Evolutionary conservation across 1,139 yeast species (phyloP), one percentile per base, ranked within the genome.

Genomic region (Lodderomyces beijingensis): DNA sequence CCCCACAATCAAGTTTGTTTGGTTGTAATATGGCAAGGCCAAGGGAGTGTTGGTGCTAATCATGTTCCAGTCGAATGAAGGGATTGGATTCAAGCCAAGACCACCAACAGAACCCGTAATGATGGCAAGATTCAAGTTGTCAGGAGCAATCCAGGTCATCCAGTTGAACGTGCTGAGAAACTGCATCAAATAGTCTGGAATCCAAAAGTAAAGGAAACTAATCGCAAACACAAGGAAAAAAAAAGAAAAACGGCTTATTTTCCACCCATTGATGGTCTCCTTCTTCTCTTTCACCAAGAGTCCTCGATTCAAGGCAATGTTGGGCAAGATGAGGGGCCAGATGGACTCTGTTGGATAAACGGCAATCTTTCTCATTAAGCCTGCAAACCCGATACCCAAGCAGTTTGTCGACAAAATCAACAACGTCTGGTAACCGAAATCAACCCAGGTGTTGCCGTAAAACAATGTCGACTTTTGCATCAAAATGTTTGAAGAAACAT

Each of bases 371-470:
- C 84, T 65, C 53, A 76, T 54, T 16, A 79, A 46, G 38, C 86
- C 84, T 23, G 84, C 80, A 46, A 77, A 65, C 2, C 82, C 81
- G 42, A 77, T 70, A 19, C 87, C 87, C 47, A 79, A 50, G 41
- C 69, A 70, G 47, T 78, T 80, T 4, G 81, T 69, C 3, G 79
- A 62, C 26, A 77, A 45, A 5, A 72, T 62, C 30, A 79, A 53
- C 14, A 33, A 28, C 7, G 70, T 48, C 49, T 74, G 77, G 45
- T 72, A 74, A 16, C 79, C 78, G 41, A 62, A 61, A 13, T 58
- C 57, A 9, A 66, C 72, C 70, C 75, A 70, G 10, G 53, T 42
- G 29, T 55, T 51, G 26, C 61, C 57, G 42, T 72, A 71, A 45
- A 55, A 74, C 29, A 54, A 42, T 8, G 51, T 47, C 16, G 65